Conservation (phyloP, 257 asterid species). For the Nicotiana sylvestris region DNA sequence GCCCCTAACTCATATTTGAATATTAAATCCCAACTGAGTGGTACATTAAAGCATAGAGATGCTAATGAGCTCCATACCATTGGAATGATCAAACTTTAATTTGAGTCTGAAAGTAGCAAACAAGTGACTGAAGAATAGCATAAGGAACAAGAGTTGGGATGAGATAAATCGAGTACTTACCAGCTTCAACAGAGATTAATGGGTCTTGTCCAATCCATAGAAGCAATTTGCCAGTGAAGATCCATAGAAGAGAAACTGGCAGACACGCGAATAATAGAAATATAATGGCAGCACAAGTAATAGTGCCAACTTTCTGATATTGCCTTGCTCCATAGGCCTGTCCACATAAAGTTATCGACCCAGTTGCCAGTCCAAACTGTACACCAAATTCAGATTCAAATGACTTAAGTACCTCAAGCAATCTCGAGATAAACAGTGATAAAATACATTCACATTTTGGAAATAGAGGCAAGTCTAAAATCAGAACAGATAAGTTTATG, state of each 20-base stretch:
- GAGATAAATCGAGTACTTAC: constrained; percentile 30
- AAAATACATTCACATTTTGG: too few species aligned
- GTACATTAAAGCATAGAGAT: constrained; percentile 40
- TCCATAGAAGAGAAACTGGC: constrained; percentile 50
- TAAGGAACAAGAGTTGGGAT: constrained; percentile 48
- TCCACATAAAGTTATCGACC: constrained; percentile 82
- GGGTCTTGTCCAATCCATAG: constrained; percentile 46
- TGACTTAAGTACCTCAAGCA: too few species aligned
- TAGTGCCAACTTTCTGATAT: constrained; percentile 52
- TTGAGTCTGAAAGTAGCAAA: constrained; percentile 58
- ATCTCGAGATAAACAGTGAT: too few species aligned
- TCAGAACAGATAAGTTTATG: too few species aligned
- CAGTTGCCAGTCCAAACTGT: constrained; percentile 78
- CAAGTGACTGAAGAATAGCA: constrained; percentile 47
- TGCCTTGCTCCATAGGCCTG: constrained; percentile 85
- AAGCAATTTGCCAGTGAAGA: constrained; percentile 44
- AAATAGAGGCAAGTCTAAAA: too few species aligned
- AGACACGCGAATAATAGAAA: constrained; percentile 54
- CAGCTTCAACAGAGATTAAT: constrained; percentile 40
- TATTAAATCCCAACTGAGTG: constrained; percentile 50
- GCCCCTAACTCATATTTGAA: constrained; percentile 33
- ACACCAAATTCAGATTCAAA: not conserved
- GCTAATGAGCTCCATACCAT: constrained; percentile 36
- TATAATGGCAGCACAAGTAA: constrained; percentile 44
- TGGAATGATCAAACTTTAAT: constrained; percentile 37